Base-by-base conservation (phyloP, 148 eudicot species). In the Mesembryanthemum crystallinum region DNA sequence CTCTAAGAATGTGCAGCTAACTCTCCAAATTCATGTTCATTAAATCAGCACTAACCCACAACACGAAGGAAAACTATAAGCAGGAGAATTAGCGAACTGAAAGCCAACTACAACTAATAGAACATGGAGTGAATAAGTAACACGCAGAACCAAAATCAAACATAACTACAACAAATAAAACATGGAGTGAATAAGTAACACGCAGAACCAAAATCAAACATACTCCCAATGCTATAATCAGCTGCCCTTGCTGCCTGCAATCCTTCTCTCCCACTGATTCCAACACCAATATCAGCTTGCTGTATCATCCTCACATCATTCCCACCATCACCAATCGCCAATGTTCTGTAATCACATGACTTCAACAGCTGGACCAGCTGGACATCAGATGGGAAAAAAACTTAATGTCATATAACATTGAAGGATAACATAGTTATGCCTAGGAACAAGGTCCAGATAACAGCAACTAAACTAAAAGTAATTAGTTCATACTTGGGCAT, bases 271-370 rank as follows among this genome's bases (percentile, higher is more conserved):
- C 99, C 99, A 83, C 99, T 92, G 73, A 96, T 96, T 79, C 99
- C 99, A 83, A 96, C 99, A 78, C 99, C 99, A 80, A 96, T 96
- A 77, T 92, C 97, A 74, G 99, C 99, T 87, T 96, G 97, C 83
- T 96, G 99, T 69, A 96, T 96, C 99, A 96, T 96, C 80, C 92
- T 88, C 78, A 96, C 99, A 77, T 96, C 99, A 86, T 96, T 96
- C 57, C 99, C 99, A 60, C 99, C 99, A 88, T 96, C 99, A 54
- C 99, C 99, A 73, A 96, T 89, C 29, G 99, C 99, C 87, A 96
- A 70, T 37, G 99, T 96, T 85, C 92, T 86, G 59, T 92, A 96
- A 52, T 96, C 99, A 76, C 98, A 91, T 60, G 86, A 88, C 83
- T 91, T 96, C 78, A 96, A 64, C 71, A 96, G 88, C 86, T 87